phyloP scores from a whole-genome alignment of 2,329 filamentous ascomycete species.

The Calonectria montana region DNA sequence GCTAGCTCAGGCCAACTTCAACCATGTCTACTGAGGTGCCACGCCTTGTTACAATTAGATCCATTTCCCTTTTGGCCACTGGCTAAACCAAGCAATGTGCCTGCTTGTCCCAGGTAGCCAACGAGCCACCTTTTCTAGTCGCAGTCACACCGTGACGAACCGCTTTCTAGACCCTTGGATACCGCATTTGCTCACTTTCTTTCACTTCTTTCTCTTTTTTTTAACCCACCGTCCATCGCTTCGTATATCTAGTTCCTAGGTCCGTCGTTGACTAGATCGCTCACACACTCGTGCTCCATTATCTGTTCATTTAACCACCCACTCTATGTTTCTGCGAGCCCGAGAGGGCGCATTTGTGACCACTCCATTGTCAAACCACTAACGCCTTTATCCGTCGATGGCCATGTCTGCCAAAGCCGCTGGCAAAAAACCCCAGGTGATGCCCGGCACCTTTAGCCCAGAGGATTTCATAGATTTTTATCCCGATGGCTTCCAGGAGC shows the following conservation, averaged over 20 bases:
- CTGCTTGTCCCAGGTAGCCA: conserved; percentile 2
- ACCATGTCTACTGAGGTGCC: not conserved
- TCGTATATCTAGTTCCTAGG: not conserved
- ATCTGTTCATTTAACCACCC: not conserved
- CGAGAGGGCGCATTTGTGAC: not conserved
- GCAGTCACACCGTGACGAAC: conserved; percentile 9
- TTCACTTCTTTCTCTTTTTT: not conserved
- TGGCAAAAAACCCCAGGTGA: conserved; percentile 32
- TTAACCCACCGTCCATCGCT: not conserved
- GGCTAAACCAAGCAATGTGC: not conserved
- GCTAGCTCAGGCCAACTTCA: not conserved
- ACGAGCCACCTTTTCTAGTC: not conserved
- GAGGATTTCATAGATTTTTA: conserved; percentile 46
- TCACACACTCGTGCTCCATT: not conserved
- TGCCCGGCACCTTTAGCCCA: conserved; percentile 45
- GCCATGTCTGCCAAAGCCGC: conserved; percentile 15
- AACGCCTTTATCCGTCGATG: not conserved
- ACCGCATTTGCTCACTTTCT: not conserved
- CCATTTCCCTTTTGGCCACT: not conserved
- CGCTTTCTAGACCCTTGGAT: not conserved
- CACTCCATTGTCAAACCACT: not conserved
- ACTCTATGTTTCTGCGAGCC: conserved; percentile 4
- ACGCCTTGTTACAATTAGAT: not conserved
- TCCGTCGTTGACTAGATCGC: not conserved
- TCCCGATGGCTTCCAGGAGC: conserved; percentile 42